Percentiles rank a stretch among this genome's conserved stretches.
Evolutionary conservation across 164 flowering plant species (phyloP).

Genomic region (Buxus sempervirens): DNA sequence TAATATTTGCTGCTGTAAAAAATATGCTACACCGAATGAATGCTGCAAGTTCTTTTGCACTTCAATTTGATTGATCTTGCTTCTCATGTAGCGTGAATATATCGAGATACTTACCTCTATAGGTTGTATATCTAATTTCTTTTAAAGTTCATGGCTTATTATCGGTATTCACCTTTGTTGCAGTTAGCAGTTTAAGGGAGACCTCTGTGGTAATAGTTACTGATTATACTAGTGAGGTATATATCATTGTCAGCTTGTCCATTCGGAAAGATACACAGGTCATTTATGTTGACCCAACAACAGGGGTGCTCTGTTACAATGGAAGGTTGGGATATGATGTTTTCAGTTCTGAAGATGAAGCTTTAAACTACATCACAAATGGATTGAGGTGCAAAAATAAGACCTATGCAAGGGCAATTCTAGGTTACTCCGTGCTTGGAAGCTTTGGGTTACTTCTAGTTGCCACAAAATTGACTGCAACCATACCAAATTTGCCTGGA

Average conservation of each 20-base stretch:
- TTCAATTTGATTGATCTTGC: no score
- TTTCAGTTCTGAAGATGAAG: slow-evolving; percentile 69
- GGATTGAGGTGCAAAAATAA: slow-evolving; percentile 69
- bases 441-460: slow-evolving; percentile 74
- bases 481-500: slow-evolving; percentile 79
- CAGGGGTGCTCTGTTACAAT: slow-evolving; percentile 64
- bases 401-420: slow-evolving; percentile 61
- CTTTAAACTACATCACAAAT: slow-evolving; percentile 62
- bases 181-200: slow-evolving; percentile 53
- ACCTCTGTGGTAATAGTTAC: slow-evolving; percentile 74
- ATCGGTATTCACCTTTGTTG: slow-evolving; percentile 11
- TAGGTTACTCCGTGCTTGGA: slow-evolving; percentile 92
- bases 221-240: slow-evolving; percentile 74
- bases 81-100: no score
- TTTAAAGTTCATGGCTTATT: neutral
- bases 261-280: slow-evolving; percentile 78
- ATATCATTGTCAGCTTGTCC: slow-evolving; percentile 67
- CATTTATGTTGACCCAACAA: slow-evolving; percentile 87
- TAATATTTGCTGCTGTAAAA: no score
- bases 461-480: slow-evolving; percentile 68
- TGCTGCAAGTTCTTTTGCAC: no score
- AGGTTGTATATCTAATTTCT: neutral
- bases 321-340: slow-evolving; percentile 69
- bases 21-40: no score
- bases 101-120: no score